phyloP scores from a whole-genome alignment of 2,329 filamentous ascomycete species.

The Chaetomium sp. region DNA sequence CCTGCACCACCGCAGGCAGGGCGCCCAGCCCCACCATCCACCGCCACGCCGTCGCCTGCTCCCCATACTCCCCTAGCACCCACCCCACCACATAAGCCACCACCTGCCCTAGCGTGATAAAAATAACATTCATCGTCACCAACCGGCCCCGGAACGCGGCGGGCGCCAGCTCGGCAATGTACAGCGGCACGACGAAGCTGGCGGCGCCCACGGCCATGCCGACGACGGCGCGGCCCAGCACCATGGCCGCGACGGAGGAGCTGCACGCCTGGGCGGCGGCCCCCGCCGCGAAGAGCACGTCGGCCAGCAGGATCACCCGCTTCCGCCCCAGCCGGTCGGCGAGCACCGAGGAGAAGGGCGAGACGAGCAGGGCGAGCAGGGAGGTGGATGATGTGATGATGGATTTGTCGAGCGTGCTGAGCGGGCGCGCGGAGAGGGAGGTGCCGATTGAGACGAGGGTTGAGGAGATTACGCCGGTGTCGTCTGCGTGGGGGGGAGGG shows the following conservation, averaged over 20 bases:
- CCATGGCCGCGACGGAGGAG: slow-evolving; percentile 63
- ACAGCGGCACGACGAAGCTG: slow-evolving; percentile 82
- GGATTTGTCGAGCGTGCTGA: slow-evolving; percentile 68
- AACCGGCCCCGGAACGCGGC: slow-evolving; percentile 74
- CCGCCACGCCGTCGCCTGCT: slow-evolving; percentile 68
- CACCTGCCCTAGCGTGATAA: slow-evolving; percentile 86
- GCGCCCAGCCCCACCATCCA: slow-evolving; percentile 91
- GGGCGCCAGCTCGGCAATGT: slow-evolving; percentile 85
- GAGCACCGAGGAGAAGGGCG: slow-evolving; percentile 65
- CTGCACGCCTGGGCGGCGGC: slow-evolving; percentile 66
- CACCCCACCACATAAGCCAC: slow-evolving; percentile 85
- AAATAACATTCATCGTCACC: slow-evolving; percentile 78
- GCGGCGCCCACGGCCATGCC: slow-evolving; percentile 74
- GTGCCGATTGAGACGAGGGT: slow-evolving; percentile 65
- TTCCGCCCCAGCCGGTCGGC: slow-evolving; percentile 65
- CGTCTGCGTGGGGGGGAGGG: slow-evolving; percentile 47
- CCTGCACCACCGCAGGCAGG: slow-evolving; percentile 72
- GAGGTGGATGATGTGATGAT: slow-evolving; percentile 71
- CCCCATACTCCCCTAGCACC: slow-evolving; percentile 62
- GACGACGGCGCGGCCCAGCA: slow-evolving; percentile 67
- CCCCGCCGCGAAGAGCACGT: slow-evolving; percentile 68
- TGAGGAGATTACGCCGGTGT: slow-evolving; percentile 69
- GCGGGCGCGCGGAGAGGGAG: slow-evolving; percentile 57
- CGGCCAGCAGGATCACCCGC: slow-evolving; percentile 64
- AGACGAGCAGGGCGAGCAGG: slow-evolving; percentile 65